Base-by-base conservation (phyloP, 2,329 filamentous ascomycete species). In the Clarireedia homoeocarpa region DNA sequence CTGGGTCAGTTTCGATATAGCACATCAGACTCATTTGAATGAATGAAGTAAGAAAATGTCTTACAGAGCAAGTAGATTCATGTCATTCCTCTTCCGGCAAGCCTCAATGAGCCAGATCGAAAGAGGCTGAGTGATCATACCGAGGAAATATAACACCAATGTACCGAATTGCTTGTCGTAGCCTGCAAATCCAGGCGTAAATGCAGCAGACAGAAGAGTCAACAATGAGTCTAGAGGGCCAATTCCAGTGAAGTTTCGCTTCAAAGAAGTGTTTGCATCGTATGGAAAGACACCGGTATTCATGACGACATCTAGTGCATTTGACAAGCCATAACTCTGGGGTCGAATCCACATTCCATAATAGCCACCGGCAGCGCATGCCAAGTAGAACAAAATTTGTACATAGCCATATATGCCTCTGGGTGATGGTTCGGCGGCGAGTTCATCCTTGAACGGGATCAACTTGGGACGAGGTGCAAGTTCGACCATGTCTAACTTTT, bases 61-160 rank as follows among this genome's bases (percentile, higher is more conserved):
- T 26, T 54, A 54, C 52, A 54, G 5, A 6, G 52, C 52, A 30
- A 54, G 12, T 14, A 50, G 36, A 6, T 54, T 54, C 52, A 54
- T 54, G 14, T 44, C 46, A 20, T 54, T 50, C 6, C 52, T 17
- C 45, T 50, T 54, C 9, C 45, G 45, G 20, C 45, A 54, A 14
- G 45, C 52, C 10, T 44, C 45, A 2, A 44, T 5, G n/a, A 54
- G n/a, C 44, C n/a, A 50, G 14, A 50, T 7, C 0, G 26, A 34
- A 3, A 50, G 2, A 5, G 26, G 36, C 17, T 54, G 52, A 15
- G 34, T 39, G 15, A 44, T 9, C 34, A 44, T 36, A 14, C 52
- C 46, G 9, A 24, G 38, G 9, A 44, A 54, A 36, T 54, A 50
- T 5, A 34, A 2, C 1, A 26, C 39, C 12, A 54, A 12, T 2